Percentiles rank a stretch among this genome's conserved stretches.
These are phyloP conservation scores for Starmera stellimalicola DNA, from an alignment of 1,139 yeast species.

Conservation along the genomic window DNA sequence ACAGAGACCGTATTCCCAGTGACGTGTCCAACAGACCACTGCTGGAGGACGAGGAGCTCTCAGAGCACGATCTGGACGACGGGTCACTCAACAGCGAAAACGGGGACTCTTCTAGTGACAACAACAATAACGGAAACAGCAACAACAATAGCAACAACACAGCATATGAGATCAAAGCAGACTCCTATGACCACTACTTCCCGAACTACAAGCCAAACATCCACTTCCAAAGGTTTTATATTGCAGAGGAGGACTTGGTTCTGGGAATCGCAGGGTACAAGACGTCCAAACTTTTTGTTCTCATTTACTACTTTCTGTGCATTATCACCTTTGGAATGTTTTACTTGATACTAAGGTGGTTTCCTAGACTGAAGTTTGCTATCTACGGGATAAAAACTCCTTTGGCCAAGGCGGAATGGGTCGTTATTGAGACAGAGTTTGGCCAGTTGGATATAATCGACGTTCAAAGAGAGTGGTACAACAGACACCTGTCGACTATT, in stretches of 20 bases:
- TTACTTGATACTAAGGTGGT: constrained; percentile 72
- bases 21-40: constrained; percentile 25
- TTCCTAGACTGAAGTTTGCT: constrained; percentile 65
- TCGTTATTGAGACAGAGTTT: constrained; percentile 86
- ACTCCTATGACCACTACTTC: constrained; percentile 32
- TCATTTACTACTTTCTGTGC: constrained; percentile 47
- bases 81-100: constrained; percentile 25
- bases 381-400: constrained; percentile 60
- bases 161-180: constrained; percentile 22
- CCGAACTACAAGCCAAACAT: constrained; percentile 34
- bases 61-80: constrained; percentile 19
- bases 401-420: constrained; percentile 83
- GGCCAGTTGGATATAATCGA: constrained; percentile 66
- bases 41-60: constrained; percentile 17
- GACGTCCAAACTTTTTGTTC: constrained; percentile 37
- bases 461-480: constrained; percentile 51
- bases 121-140: constrained; percentile 6
- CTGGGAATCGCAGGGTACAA: constrained; percentile 88
- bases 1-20: constrained; percentile 35
- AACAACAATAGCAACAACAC: constrained; percentile 3
- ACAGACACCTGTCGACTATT: constrained; percentile 62
- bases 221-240: constrained; percentile 70
- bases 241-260: constrained; percentile 92
- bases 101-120: too few relatives aligned
- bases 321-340: constrained; percentile 58